phyloP scores from a whole-genome alignment of 768 basidiomycete species.

The Sarcomyxa edulis region DNA sequence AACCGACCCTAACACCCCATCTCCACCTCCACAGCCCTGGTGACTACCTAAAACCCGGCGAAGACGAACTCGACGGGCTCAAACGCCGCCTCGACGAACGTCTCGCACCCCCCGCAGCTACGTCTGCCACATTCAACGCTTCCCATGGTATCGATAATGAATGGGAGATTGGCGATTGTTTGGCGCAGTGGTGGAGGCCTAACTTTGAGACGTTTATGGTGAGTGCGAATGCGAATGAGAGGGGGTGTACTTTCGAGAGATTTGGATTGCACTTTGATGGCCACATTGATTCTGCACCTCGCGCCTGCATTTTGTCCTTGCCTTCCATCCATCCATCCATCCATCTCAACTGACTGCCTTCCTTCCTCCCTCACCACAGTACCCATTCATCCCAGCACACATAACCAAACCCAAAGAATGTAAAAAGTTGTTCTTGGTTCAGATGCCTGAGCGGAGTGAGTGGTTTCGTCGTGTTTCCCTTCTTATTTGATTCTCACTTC shows the following conservation, averaged over 20 bases:
- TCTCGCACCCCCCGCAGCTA: constrained; percentile 73
- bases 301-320: constrained; percentile 1
- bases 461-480: constrained; percentile 10
- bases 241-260: no score
- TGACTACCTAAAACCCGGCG: constrained; percentile 97
- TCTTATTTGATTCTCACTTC: not conserved
- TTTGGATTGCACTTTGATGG: not conserved
- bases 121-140: constrained; percentile 61
- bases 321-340: not conserved
- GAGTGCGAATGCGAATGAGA: constrained; percentile 32
- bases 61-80: constrained; percentile 88
- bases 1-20: not conserved
- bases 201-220: constrained; percentile 99
- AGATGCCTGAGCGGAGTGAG: constrained; percentile 92
- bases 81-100: constrained; percentile 86
- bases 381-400: constrained; percentile 92
- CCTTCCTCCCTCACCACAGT: constrained; percentile 48
- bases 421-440: constrained; percentile 92
- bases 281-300: constrained; percentile 1
- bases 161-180: constrained; percentile 94
- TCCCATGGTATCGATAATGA: constrained; percentile 78
- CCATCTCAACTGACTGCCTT: not conserved
- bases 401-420: constrained; percentile 98
- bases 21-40: constrained; percentile 60
- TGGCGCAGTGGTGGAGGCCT: constrained; percentile 98